A percentile compares a stretch with the other conserved stretches of the same genome.
Evolutionary conservation across 1,139 yeast genomes (phyloP).

Genomic region (Trichomonascaceae sp.): DNA sequence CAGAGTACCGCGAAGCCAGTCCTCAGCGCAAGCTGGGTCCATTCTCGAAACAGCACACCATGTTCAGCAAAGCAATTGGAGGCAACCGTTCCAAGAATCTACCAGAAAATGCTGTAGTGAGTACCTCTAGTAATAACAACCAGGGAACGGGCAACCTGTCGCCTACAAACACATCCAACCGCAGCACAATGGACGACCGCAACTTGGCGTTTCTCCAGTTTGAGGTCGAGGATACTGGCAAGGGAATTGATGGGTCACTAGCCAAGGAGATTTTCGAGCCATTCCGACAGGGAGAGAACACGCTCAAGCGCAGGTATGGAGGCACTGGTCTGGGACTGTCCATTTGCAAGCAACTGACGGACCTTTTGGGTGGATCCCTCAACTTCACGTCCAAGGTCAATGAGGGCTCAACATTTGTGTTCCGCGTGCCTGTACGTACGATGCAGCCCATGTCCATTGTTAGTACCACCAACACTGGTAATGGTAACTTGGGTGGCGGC

Average conservation of each 20-base stretch:
- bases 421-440: slow-evolving; percentile 56
- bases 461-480: background rate
- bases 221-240: slow-evolving; percentile 80
- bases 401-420: slow-evolving; percentile 67
- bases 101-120: too few relatives aligned
- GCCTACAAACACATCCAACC: background rate
- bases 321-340: slow-evolving; percentile 95
- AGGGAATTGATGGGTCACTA: slow-evolving; percentile 72
- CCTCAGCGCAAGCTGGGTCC: background rate
- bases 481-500: too few relatives aligned
- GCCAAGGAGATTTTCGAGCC: slow-evolving; percentile 89
- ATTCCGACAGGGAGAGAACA: slow-evolving; percentile 93
- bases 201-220: slow-evolving; percentile 33
- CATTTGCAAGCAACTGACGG: slow-evolving; percentile 81
- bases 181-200: background rate
- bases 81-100: background rate
- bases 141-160: background rate
- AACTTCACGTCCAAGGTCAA: slow-evolving; percentile 56
- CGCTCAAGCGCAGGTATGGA: slow-evolving; percentile 79
- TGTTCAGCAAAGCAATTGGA: too few relatives aligned
- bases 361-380: slow-evolving; percentile 60
- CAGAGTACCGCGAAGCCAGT: background rate
- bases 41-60: background rate
- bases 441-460: background rate
- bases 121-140: background rate